These are phyloP conservation scores for Ceratopteris richardii DNA, from an alignment of 75 land plant genomes.

Conservation along the genomic window DNA sequence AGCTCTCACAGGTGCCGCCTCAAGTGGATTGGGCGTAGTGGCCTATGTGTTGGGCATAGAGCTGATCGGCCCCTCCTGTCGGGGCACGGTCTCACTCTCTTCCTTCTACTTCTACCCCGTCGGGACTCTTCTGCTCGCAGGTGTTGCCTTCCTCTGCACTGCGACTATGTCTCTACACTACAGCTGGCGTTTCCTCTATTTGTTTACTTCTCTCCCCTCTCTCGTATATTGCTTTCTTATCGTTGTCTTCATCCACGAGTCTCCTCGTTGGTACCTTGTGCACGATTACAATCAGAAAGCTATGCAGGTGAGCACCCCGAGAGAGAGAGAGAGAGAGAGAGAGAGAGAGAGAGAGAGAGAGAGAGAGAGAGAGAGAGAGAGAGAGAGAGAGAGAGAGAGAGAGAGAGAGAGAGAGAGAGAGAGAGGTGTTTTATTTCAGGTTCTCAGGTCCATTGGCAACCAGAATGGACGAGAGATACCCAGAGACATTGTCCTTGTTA, in stretches of 20 bases:
- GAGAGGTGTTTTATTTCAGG: too few species aligned
- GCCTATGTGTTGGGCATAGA: constrained; percentile 49
- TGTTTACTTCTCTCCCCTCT: constrained; percentile 38
- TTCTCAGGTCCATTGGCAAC: too few species aligned
- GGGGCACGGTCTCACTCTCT: constrained; percentile 27
- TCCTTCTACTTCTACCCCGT: constrained; percentile 42
- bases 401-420: too few species aligned
- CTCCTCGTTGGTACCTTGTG: constrained; percentile 55
- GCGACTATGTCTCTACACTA: neutral
- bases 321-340: too few species aligned
- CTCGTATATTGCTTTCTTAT: constrained; percentile 29
- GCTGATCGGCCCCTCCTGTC: constrained; percentile 32
- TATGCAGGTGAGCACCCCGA: constrained; percentile 7
- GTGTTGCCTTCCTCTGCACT: constrained; percentile 25
- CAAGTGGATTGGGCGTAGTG: constrained; percentile 37
- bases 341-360: too few species aligned
- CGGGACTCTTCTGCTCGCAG: constrained; percentile 44
- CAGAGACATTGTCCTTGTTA: too few species aligned
- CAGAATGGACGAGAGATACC: too few species aligned
- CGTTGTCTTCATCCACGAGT: constrained; percentile 33
- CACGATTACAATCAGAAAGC: constrained; percentile 29
- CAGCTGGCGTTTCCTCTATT: constrained; percentile 45
- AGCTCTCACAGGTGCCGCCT: constrained; percentile 6
- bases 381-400: too few species aligned
- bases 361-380: too few species aligned